Base-by-base conservation (phyloP, 805 yeast species). In the Barnettozyma sucrosica region DNA sequence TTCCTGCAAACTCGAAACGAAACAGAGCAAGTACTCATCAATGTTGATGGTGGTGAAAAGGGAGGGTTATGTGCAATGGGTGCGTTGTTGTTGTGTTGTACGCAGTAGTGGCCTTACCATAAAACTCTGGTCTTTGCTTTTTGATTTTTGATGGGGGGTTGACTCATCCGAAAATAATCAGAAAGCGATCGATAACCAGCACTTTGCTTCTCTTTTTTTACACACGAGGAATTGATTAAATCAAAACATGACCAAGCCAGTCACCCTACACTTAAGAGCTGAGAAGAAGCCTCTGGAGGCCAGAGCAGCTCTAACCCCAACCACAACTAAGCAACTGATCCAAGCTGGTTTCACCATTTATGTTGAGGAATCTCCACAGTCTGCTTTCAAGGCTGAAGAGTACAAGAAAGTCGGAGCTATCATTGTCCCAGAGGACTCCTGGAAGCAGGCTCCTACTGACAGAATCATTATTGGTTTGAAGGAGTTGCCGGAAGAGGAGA, bases 271-370 rank as follows among this genome's bases (percentile, higher is more conserved):
- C 62, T 74, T 93, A 53, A 85, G 99, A 75, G 97, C 97, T 30
- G 99, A 93, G 68, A 86, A 93, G 61, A 93, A 93, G 79, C 96
- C 98, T 24, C 71, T 89, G 61, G 99, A 93, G 72, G 96, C 95
- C 52, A 85, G 99, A 74, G 96, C 98, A 39, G 97, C 96, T 40
- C 75, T 93, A 59, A 89, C 99, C 2, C 99, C 99, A 28, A 69
- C 88, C 39, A 87, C 97, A 36, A 83, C 95, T 57, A 85, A 87
- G 69, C 77, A 82, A 59, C 75, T 93, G 54, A 67, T 88, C 52
- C 88, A 83, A 50, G 90, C 95, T 40, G 97, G 97, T 0, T 93
- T 88, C 72, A 80, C 83, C 57, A 79, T 93, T 41, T 88, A 74
- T 56, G 97, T 93, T 45, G 99, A 93, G 70, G 84, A 89, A 55